Evolutionary conservation across 495 filamentous ascomycete species (phyloP), one percentile per base, ranked within the genome.

Genomic region (Aspergillus asperescens): DNA sequence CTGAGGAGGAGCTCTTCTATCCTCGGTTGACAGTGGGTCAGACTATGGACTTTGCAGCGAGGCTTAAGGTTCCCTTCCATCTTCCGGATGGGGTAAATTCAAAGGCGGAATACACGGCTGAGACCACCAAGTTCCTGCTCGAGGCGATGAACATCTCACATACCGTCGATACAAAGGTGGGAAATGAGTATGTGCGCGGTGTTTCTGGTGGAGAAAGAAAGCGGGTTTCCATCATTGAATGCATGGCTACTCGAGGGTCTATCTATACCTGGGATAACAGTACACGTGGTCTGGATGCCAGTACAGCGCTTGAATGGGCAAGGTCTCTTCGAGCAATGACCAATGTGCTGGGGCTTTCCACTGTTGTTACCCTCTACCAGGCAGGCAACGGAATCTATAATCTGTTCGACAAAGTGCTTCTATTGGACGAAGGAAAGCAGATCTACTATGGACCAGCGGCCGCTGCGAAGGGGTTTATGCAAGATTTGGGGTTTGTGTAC

Each of bases 191-290:
- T 55, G 78, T 90, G 27, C 86, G 89, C 12, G 89, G 89, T 59
- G 81, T 95, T 9, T 88, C 84, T 7, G 89, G 89, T 28, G 89
- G 89, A 42, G 89, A 95, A 67, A 81, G 89, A 45, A 88, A 88
- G 61, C 81, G 82, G 47, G 81, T 87, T 4, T 83, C 79, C 0
- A 86, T 87, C 63, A 78, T 82, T 1, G 84, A 88, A 58, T 83
- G 79, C 4, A 59, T 87, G 18, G 81, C 83, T 3, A 77, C 81
- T 4, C 80, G 82, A 48, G 78, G 76, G n/a, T 80, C 79, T 0
- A 73, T 86, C 1, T 78, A 79, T 24, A 81, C 77, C 57, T 85
- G 80, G 75, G 83, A 85, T 49, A 84, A 86, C 55, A 72, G 69
- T 20, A 85, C 82, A 3, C 70, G 75, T 47, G 83, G 83, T 15